These are phyloP conservation scores for Lodderomyces elongisporus DNA, from an alignment of 1,139 yeast genomes.

Conservation along the genomic window DNA sequence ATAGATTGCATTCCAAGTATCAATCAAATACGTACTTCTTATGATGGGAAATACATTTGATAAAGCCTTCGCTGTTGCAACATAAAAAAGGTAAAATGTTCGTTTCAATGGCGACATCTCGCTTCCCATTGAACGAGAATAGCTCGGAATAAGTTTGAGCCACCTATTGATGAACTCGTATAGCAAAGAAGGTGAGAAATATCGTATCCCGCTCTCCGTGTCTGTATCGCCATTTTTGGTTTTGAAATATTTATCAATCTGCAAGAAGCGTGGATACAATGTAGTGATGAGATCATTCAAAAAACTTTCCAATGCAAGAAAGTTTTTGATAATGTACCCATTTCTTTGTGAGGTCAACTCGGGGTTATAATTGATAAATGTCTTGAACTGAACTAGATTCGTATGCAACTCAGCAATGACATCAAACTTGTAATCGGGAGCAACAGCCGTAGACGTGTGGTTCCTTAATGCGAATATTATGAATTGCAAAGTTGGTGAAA, in stretches of 20 bases:
- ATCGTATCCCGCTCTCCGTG: slow-evolving; percentile 13
- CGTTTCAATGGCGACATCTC: slow-evolving; percentile 27
- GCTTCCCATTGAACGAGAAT: slow-evolving; percentile 27
- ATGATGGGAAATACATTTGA: slow-evolving; percentile 31
- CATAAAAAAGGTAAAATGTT: slow-evolving; percentile 30
- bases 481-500: slow-evolving; percentile 25
- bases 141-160: slow-evolving; percentile 34
- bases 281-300: slow-evolving; percentile 23
- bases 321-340: slow-evolving; percentile 12
- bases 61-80: slow-evolving; percentile 32
- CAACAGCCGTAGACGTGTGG: slow-evolving; percentile 21
- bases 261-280: slow-evolving; percentile 23
- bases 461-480: slow-evolving; percentile 23
- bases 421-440: slow-evolving; percentile 34
- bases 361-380: slow-evolving; percentile 16
- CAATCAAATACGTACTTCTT: slow-evolving; percentile 32
- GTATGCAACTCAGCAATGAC: slow-evolving; percentile 23
- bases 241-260: slow-evolving; percentile 23
- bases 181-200: slow-evolving; percentile 14
- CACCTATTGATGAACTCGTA: slow-evolving; percentile 17
- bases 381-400: slow-evolving; percentile 22
- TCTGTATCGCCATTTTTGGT: slow-evolving; percentile 5
- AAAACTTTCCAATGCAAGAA: slow-evolving; percentile 28
- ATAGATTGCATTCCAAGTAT: slow-evolving; percentile 28
- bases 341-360: slow-evolving; percentile 12